Base-by-base conservation (phyloP, 192 early-diverging fungal species). In the Chytriomyces sp. region DNA sequence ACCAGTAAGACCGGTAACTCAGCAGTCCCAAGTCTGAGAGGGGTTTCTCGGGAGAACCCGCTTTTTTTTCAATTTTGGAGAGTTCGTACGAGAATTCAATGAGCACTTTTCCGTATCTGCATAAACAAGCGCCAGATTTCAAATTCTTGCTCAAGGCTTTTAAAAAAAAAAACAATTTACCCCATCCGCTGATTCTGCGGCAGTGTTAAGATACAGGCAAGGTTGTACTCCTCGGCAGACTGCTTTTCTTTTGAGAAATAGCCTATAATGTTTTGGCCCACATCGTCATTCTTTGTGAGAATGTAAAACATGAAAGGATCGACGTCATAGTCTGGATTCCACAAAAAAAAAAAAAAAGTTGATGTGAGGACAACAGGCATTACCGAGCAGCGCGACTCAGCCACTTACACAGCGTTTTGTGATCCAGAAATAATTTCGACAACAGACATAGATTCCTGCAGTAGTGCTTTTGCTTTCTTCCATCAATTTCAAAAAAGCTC, bases 181-280 rank as follows among this genome's bases (percentile, higher is more conserved):
- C 98, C 98, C 90, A 91, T 93, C 35, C 97, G 87, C 86, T 99
- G 98, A 78, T 96, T 92, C 79, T 97, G 96, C 11, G 98, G 98
- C 69, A 99, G 86, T 10, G 98, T 99, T 65, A 99, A 80, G 73
- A 99, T 99, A 85, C 98, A 99, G 0, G 98, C 97, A 26, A 99
- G 86, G 82, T 99, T 99, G 86, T 98, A 99, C 66, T 95, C 94
- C 65, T 97, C 95, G 1, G 91, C 85, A 1, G 93, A 95, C 79
- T 97, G 97, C 84, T 99, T 99, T 77, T 99, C 98, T 81, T 99
- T 99, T 64, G 95, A 97, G 81, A 99, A 99, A 81, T 99, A 99
- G 6, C 98, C 98, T 67, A 99, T 91, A 45, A 98, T 81, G 79
- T 97, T 95, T 72, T 87, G 92, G 1, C 98, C 98, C 35, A 88